Evolutionary conservation across 768 basidiomycete genomes (phyloP).

Genomic region (Leccinum ochraceum): DNA sequence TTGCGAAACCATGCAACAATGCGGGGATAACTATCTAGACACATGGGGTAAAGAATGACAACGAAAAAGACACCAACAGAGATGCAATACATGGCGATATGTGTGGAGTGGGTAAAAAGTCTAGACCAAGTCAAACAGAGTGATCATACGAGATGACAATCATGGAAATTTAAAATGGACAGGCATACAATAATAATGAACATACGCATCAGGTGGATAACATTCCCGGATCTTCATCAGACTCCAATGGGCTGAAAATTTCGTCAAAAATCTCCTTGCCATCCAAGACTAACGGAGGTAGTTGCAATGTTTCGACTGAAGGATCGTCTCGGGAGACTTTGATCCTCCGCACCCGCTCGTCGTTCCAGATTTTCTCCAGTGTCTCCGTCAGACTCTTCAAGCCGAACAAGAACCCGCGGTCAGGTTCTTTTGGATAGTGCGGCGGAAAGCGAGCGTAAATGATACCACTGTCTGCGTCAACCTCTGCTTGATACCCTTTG

Average conservation of each 20-base stretch:
- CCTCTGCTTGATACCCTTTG: slow-evolving; percentile 79
- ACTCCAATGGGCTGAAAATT: slow-evolving; percentile 53
- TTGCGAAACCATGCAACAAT: slow-evolving; percentile 9
- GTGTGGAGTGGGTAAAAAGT: slow-evolving; percentile 10
- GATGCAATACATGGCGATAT: slow-evolving; percentile 14
- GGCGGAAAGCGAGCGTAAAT: slow-evolving; percentile 94
- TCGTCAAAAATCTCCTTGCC: slow-evolving; percentile 81
- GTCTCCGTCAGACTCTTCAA: slow-evolving; percentile 77
- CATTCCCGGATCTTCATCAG: slow-evolving; percentile 71
- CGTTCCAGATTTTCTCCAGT: slow-evolving; percentile 85
- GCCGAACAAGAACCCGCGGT: slow-evolving; percentile 93
- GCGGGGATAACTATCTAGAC: slow-evolving; percentile 6
- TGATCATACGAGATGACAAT: background rate
- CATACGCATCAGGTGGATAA: slow-evolving; percentile 57
- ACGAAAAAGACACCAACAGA: background rate
- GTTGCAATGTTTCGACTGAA: slow-evolving; percentile 44
- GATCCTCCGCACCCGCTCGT: slow-evolving; percentile 72
- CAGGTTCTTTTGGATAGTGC: slow-evolving; percentile 84
- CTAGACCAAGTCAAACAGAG: slow-evolving; percentile 13
- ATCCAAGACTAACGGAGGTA: slow-evolving; percentile 65
- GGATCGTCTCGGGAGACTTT: slow-evolving; percentile 63
- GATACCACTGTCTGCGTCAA: slow-evolving; percentile 80
- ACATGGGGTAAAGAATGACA: slow-evolving; percentile 2
- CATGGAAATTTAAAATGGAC: background rate
- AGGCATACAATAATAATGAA: background rate